phyloP scores from a whole-genome alignment of 1,284 basidiomycete species.

The Puccinia polysora region DNA sequence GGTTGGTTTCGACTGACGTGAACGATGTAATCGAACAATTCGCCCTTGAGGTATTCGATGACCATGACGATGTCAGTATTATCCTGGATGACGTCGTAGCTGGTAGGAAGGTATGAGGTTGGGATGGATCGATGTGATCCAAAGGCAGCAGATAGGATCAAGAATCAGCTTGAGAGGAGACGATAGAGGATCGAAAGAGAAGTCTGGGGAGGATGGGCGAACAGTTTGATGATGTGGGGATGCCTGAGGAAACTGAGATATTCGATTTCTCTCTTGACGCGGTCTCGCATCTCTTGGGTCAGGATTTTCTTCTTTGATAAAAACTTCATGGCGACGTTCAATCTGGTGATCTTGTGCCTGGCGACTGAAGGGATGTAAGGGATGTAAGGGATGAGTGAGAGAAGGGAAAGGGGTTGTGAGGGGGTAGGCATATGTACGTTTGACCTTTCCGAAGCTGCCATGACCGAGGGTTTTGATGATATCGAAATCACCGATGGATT shows the following conservation, averaged over 20 bases:
- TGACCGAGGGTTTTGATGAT: slow-evolving; percentile 42
- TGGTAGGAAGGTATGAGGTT: slow-evolving; percentile 51
- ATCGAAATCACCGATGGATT: slow-evolving; percentile 38
- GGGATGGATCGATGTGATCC: not conserved
- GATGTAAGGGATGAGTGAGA: not conserved
- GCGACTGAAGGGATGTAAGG: slow-evolving; percentile 14
- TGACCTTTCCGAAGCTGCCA: slow-evolving; percentile 44
- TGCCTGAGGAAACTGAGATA: slow-evolving; percentile 87
- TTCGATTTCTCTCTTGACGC: slow-evolving; percentile 61
- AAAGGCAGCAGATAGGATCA: no score
- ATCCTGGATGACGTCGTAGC: slow-evolving; percentile 91
- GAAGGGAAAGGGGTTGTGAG: not conserved
- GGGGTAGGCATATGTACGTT: slow-evolving; percentile 25
- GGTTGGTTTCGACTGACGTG: slow-evolving; percentile 60
- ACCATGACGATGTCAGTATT: slow-evolving; percentile 93
- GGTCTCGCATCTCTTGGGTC: slow-evolving; percentile 42
- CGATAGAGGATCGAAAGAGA: slow-evolving; percentile 28
- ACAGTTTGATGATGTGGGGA: slow-evolving; percentile 95
- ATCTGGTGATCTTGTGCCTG: slow-evolving; percentile 31
- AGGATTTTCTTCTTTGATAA: slow-evolving; percentile 42
- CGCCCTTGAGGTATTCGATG: slow-evolving; percentile 67
- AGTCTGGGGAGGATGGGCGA: slow-evolving; percentile 51
- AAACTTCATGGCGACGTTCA: slow-evolving; percentile 43
- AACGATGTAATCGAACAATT: slow-evolving; percentile 94
- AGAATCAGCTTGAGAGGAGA: no score